Evolutionary conservation across 23 red algal species (phyloP).

Genomic region (Cyanidioschyzon merolae): DNA sequence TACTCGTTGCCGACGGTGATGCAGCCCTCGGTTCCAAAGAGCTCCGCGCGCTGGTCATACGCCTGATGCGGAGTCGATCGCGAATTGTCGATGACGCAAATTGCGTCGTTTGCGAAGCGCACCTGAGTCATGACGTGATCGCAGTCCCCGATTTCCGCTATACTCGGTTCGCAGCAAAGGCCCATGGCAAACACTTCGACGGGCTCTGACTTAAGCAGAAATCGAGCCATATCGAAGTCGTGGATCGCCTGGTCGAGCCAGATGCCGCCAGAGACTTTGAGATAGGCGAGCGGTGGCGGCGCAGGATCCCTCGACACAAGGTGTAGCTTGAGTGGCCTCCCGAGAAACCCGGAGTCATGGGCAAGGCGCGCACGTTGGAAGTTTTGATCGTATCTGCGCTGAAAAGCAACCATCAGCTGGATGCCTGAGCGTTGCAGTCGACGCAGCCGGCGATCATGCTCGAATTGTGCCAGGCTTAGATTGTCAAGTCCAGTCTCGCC

Average conservation of each 20-base stretch:
- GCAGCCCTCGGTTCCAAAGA: slow-evolving; percentile 61
- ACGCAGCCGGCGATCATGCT: slow-evolving; percentile 6
- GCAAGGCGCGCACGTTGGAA: slow-evolving; percentile 54
- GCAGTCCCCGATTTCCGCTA: slow-evolving; percentile 58
- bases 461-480: background rate
- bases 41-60: slow-evolving; percentile 81
- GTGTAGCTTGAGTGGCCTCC: slow-evolving; percentile 67
- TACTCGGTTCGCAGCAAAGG: slow-evolving; percentile 46
- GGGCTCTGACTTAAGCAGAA: slow-evolving; percentile 53
- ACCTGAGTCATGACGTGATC: slow-evolving; percentile 43
- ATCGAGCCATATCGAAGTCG: slow-evolving; percentile 99
- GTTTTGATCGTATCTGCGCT: slow-evolving; percentile 74
- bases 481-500: background rate
- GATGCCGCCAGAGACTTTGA: slow-evolving; percentile 86
- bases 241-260: slow-evolving; percentile 86
- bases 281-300: slow-evolving; percentile 84
- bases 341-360: slow-evolving; percentile 40
- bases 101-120: slow-evolving; percentile 73
- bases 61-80: slow-evolving; percentile 46
- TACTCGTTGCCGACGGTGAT: slow-evolving; percentile 50
- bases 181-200: slow-evolving; percentile 53
- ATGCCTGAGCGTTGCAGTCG: slow-evolving; percentile 5
- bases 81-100: slow-evolving; percentile 71
- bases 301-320: slow-evolving; percentile 76
- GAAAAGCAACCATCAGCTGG: slow-evolving; percentile 85